Percentiles rank a stretch among this genome's conserved stretches.
Conservation (phyloP, 306 rosid genomes). For the Quercus berberidifolia region DNA sequence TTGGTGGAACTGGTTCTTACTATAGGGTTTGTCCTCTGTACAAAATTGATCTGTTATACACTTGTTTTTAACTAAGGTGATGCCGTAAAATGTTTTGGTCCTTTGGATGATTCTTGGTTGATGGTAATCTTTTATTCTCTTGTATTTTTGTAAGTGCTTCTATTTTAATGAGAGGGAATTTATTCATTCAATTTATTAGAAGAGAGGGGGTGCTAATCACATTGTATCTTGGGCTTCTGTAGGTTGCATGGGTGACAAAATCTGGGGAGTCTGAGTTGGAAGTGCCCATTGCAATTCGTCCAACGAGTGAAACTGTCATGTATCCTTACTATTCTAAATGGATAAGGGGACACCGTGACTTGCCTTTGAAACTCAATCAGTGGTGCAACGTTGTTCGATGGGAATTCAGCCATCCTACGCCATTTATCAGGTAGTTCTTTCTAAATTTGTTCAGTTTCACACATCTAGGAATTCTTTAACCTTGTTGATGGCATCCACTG, state of each 20-base stretch:
- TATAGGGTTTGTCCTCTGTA: not conserved
- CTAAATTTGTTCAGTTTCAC: not conserved
- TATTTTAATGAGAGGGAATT: not conserved
- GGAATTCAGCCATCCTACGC: conserved; percentile 99
- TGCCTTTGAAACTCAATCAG: conserved; percentile 92
- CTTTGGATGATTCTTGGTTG: not conserved
- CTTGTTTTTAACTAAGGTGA: not conserved
- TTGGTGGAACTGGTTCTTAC: not conserved
- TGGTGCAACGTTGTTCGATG: conserved; percentile 99
- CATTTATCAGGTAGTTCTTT: conserved; percentile 71
- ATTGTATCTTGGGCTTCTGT: conserved; percentile 7
- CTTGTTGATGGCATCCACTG: not conserved
- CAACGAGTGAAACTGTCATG: conserved; percentile 99
- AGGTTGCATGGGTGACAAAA: conserved; percentile 99
- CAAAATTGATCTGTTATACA: not conserved
- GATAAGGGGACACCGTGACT: conserved; percentile 97
- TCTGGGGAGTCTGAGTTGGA: conserved; percentile 78
- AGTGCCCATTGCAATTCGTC: conserved; percentile 92
- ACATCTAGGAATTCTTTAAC: not conserved
- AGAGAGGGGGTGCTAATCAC: not conserved
- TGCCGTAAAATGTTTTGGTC: not conserved
- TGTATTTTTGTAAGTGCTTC: not conserved
- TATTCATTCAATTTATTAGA: not conserved
- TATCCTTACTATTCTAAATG: conserved; percentile 97
- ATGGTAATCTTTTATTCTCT: not conserved